Conservation (phyloP, 129 eudicot species). For the Calendula officinalis region DNA sequence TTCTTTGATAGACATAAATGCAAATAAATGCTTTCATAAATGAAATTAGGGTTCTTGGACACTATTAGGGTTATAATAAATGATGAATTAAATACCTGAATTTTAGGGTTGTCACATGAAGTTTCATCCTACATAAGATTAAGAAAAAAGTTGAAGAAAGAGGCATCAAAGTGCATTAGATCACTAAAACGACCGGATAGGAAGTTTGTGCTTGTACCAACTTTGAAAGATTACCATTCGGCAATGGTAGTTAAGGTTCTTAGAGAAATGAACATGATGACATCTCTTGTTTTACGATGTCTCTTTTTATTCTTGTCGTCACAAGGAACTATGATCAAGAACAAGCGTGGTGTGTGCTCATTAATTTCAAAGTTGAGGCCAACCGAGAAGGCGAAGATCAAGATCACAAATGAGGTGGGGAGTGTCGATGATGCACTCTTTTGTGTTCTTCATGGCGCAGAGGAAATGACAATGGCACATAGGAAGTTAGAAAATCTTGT, state of each 20-base stretch:
- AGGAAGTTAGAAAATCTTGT: slow-evolving; percentile 42
- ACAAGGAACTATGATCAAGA: slow-evolving; percentile 24
- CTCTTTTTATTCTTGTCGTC: slow-evolving; percentile 41
- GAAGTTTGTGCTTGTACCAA: slow-evolving; percentile 26
- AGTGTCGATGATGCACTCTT: slow-evolving; percentile 39
- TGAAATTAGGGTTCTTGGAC: too few species aligned
- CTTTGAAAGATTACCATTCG: slow-evolving; percentile 31
- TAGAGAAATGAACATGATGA: slow-evolving; percentile 36
- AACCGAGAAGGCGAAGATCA: slow-evolving; percentile 25
- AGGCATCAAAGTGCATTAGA: slow-evolving; percentile 34
- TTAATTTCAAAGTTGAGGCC: slow-evolving; percentile 39
- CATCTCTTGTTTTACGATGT: slow-evolving; percentile 27
- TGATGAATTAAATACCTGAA: too few species aligned
- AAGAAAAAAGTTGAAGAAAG: slow-evolving; percentile 43
- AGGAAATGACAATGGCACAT: slow-evolving; percentile 33
- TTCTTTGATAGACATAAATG: too few species aligned
- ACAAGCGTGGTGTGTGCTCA: slow-evolving; percentile 33
- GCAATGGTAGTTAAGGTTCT: slow-evolving; percentile 37
- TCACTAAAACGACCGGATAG: slow-evolving; percentile 34
- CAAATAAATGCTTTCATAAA: too few species aligned
- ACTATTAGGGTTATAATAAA: too few species aligned
- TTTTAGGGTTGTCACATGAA: too few species aligned
- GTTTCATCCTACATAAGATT: slow-evolving; percentile 30
- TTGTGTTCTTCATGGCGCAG: slow-evolving; percentile 26
- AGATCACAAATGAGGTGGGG: slow-evolving; percentile 38